Evolutionary conservation across 75 land plant genomes (phyloP).

Genomic region (Picea sitchensis): DNA sequence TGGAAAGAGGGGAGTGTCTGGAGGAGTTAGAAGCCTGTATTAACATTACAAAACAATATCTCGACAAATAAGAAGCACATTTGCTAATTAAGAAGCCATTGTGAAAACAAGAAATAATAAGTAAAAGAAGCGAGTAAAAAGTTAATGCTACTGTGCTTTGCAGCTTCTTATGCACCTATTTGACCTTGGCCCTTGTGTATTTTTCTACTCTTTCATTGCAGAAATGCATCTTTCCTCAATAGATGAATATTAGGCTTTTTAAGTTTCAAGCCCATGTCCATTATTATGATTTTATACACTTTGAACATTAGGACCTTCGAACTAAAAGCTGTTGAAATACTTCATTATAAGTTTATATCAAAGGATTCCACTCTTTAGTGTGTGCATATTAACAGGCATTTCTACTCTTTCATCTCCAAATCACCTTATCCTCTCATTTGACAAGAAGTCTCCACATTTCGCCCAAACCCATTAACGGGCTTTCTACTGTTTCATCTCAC

Average conservation of each 20-base stretch:
- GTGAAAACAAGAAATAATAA: background rate
- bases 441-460: background rate
- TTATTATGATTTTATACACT: background rate
- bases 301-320: no score
- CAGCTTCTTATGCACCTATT: no score
- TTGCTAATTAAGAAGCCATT: slow-evolving; percentile 1
- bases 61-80: background rate
- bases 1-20: slow-evolving; percentile 92
- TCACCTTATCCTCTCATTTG: background rate
- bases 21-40: slow-evolving; percentile 89
- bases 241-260: background rate
- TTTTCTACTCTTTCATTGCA: no score
- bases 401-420: background rate
- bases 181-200: no score
- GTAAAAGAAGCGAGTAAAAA: no score
- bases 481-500: background rate
- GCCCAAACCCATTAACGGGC: background rate
- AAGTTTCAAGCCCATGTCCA: background rate
- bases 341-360: no score
- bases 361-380: background rate
- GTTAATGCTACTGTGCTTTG: no score
- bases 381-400: background rate
- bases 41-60: slow-evolving; percentile 3
- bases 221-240: background rate
- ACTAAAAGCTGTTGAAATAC: background rate